phyloP scores from a whole-genome alignment of 2,329 filamentous ascomycete species.

The Coccinonectria pachysandricola region DNA sequence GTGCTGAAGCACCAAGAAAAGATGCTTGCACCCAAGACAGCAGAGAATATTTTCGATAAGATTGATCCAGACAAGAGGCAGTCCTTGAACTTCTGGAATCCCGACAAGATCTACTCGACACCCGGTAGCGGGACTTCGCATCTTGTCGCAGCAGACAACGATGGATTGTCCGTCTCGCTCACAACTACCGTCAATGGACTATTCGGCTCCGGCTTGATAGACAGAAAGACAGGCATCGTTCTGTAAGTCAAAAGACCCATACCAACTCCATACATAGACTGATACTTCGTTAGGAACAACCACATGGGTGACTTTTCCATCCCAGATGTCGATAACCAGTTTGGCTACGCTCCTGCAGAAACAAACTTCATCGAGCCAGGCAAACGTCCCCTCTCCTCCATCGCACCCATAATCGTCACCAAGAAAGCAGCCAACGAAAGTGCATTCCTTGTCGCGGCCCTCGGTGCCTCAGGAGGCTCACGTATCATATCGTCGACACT shows the following conservation, averaged over 20 bases:
- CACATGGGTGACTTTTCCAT: conserved; percentile 79
- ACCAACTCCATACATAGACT: conserved; percentile 21
- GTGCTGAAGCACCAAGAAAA: conserved; percentile 52
- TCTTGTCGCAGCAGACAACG: conserved; percentile 58
- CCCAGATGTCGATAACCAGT: conserved; percentile 65
- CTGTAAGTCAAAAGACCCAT: conserved; percentile 38
- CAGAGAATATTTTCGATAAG: conserved; percentile 47
- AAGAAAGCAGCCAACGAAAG: conserved; percentile 52
- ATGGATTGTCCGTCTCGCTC: conserved; percentile 66
- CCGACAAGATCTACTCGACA: conserved; percentile 52
- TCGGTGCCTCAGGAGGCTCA: conserved; percentile 71
- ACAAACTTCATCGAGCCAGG: conserved; percentile 72
- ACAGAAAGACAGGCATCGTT: conserved; percentile 73
- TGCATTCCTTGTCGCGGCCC: conserved; percentile 54
- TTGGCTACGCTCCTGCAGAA: conserved; percentile 71
- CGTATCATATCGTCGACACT: conserved; percentile 74
- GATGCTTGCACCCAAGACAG: conserved; percentile 55
- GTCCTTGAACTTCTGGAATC: conserved; percentile 65
- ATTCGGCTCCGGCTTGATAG: conserved; percentile 71
- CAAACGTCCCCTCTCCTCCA: conserved; percentile 77
- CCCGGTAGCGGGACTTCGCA: conserved; percentile 67
- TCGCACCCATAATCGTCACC: conserved; percentile 69
- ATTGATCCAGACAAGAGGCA: conserved; percentile 67
- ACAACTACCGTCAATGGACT: conserved; percentile 84
- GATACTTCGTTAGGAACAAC: conserved; percentile 35